Percentiles rank a stretch among this genome's conserved stretches.
phyloP scores from a whole-genome alignment of 2,329 filamentous ascomycete species.

The Trichoderma oligosporum region DNA sequence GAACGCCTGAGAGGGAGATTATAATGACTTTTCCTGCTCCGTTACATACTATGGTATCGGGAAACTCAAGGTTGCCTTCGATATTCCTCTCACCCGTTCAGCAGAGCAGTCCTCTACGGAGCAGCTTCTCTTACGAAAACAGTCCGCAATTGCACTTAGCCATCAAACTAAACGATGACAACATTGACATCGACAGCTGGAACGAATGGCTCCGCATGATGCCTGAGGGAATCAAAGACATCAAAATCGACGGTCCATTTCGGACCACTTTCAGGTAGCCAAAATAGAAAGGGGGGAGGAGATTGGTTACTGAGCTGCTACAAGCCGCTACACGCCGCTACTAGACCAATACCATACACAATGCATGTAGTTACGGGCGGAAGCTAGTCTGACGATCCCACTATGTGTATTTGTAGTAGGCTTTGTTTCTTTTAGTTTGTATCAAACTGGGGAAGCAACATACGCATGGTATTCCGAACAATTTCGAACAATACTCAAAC shows the following conservation, averaged over 20 bases:
- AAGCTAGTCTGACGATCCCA: neutral
- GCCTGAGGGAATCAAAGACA: conserved; percentile 53
- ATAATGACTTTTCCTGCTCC: conserved; percentile 51
- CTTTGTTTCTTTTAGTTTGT: conserved; percentile 10
- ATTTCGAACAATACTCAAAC: neutral
- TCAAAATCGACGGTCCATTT: conserved; percentile 53
- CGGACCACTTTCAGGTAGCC: conserved; percentile 27
- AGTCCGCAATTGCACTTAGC: conserved; percentile 48
- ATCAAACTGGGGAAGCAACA: neutral
- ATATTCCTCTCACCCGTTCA: conserved; percentile 53
- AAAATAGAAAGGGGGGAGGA: neutral
- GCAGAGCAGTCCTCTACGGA: conserved; percentile 38
- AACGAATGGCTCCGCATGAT: conserved; percentile 56
- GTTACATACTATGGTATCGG: conserved; percentile 53
- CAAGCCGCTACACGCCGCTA: neutral
- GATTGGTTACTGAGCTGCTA: no score
- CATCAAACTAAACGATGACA: conserved; percentile 49
- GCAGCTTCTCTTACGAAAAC: conserved; percentile 40
- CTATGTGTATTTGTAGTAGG: neutral
- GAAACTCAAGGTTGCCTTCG: conserved; percentile 51
- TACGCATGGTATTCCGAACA: neutral
- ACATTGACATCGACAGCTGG: conserved; percentile 52
- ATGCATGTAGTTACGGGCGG: neutral
- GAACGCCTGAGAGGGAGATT: conserved; percentile 44
- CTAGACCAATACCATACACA: neutral